phyloP scores from a whole-genome alignment of 1,139 yeast species.

The Komagataea norvegica region DNA sequence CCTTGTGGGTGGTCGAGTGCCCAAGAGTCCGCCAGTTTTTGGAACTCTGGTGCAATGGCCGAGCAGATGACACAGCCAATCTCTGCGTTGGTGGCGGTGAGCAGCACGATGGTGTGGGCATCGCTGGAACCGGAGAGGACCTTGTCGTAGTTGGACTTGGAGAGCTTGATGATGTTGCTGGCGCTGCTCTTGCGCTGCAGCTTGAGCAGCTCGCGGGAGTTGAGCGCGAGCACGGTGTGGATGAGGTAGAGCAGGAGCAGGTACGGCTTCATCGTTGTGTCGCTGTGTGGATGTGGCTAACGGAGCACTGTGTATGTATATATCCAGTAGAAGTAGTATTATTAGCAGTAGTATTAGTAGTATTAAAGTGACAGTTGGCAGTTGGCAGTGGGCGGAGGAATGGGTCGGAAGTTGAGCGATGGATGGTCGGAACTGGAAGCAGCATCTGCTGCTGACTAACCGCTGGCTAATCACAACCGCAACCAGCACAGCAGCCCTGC shows the following conservation, averaged over 20 bases:
- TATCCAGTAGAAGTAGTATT: too few relatives aligned
- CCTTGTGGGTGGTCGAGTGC: constrained; percentile 42
- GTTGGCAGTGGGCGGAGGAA: too few relatives aligned
- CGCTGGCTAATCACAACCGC: too few relatives aligned
- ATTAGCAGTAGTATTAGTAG: too few relatives aligned
- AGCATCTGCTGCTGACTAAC: too few relatives aligned
- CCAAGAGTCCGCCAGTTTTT: constrained; percentile 61
- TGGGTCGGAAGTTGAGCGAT: too few relatives aligned
- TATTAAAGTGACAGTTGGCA: too few relatives aligned
- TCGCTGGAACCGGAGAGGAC: constrained; percentile 61
- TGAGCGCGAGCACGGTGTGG: constrained; percentile 3
- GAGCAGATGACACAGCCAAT: constrained; percentile 76
- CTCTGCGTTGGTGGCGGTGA: constrained; percentile 71
- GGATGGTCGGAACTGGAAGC: too few relatives aligned
- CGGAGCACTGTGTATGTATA: too few relatives aligned
- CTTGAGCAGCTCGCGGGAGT: constrained; percentile 18
- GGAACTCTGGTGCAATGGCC: constrained; percentile 63
- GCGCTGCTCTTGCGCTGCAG: constrained; percentile 20
- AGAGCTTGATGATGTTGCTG: constrained; percentile 43
- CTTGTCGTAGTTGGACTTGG: constrained; percentile 55
- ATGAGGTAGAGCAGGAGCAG: not conserved
- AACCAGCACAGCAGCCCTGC: not conserved
- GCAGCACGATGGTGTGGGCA: constrained; percentile 60
- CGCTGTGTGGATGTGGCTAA: too few relatives aligned
- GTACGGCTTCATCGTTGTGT: too few relatives aligned